Evolutionary conservation across 2,329 filamentous ascomycete genomes (phyloP), one percentile per base, ranked within the genome.

Genomic region (Ophiocordyceps robertsii): DNA sequence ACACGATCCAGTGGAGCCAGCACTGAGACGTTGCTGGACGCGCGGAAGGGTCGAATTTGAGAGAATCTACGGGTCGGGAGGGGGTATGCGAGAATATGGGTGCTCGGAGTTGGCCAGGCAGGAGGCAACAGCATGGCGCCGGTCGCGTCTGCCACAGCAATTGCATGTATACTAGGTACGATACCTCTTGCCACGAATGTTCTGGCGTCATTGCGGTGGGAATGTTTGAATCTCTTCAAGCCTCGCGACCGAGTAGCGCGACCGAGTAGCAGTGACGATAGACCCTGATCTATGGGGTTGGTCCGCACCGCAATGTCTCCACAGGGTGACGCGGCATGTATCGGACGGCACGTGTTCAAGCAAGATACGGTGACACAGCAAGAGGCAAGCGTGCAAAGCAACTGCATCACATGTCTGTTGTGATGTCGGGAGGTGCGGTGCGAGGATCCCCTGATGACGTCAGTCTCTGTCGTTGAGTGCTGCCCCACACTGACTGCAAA

Each of bases 1-100:
- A 93, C 65, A 95, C 87, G 37, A 98, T 98, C 56, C 82, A 98
- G 66, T 98, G 92, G 92, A 94, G 84, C 60, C 89, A 95, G 69
- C 92, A 98, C 64, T 96, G 70, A 75, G 46, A 7, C 5, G 14
- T 9, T 30, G 4, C 24, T 24, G 24, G 24, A 24, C 24, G 24
- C 24, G 24, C 24, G 24, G 24, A 4, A 24, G n/a, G 14, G 6
- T 17, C 37, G 19, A 21, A 5, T 27, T 27, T 38, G 16, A 24
- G 14, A 21, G 17, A 38, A 10, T 12, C 11, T 24, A 17, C 13
- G 10, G 9, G 13, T 14, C 14, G 33, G 3, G 9, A 11, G 33
- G n/a, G 33, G 11, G 12, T 7, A 7, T 27, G 3, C n/a, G 21
- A 38, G 21, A 17, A 16, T 13, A 38, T 38, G 6, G 37, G 14